Conservation (phyloP, 148 eudicot species). For the Gaultheria prostrata region DNA sequence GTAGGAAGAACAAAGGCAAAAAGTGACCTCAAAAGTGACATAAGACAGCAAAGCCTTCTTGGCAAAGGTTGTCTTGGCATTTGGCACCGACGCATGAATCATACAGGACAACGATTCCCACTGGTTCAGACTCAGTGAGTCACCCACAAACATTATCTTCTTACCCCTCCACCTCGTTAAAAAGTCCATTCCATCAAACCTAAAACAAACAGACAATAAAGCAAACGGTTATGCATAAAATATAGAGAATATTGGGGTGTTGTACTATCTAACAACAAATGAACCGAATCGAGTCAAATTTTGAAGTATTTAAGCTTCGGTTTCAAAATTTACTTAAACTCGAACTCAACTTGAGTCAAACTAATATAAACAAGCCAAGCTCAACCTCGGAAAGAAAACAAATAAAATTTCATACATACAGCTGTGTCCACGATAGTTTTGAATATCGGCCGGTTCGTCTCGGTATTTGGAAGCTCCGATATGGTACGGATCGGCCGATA, state of each 20-base stretch:
- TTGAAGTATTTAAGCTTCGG: neutral
- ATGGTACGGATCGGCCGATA: too few species aligned
- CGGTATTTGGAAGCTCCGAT: too few species aligned
- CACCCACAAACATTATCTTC: conserved; percentile 97
- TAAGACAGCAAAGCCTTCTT: conserved; percentile 38
- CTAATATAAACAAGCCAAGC: too few species aligned
- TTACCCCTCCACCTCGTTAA: conserved; percentile 67
- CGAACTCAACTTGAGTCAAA: too few species aligned
- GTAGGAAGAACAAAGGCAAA: neutral
- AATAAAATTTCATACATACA: neutral
- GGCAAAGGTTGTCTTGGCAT: conserved; percentile 36
- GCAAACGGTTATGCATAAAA: neutral
- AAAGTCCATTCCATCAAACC: conserved; percentile 73
- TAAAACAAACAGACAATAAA: conserved; percentile 14
- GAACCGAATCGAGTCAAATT: neutral
- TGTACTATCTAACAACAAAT: neutral
- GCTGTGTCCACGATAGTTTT: too few species aligned
- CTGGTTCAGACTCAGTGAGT: conserved; percentile 90
- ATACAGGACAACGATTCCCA: conserved; percentile 83
- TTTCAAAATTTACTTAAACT: too few species aligned
- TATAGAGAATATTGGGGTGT: neutral
- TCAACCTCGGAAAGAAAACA: too few species aligned
- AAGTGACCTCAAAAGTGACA: conserved; percentile 67
- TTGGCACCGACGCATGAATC: conserved; percentile 74
- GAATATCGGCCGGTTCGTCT: too few species aligned